Base-by-base conservation (phyloP, 768 basidiomycete species). In the Russula vinacea region DNA sequence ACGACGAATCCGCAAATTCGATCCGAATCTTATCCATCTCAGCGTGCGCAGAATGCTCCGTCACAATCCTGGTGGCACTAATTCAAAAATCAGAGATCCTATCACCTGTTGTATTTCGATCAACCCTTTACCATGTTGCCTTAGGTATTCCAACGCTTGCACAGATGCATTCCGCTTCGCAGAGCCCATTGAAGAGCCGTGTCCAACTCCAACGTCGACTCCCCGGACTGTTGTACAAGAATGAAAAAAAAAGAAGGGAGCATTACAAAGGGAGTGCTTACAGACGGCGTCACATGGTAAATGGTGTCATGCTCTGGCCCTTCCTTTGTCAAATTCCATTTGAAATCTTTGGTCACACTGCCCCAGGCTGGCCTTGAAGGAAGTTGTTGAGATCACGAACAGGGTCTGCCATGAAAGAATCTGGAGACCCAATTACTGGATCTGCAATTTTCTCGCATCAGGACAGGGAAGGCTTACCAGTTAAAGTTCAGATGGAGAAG, bases 371-470 rank as follows among this genome's bases (percentile, higher is more conserved):
- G 40, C 32, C 49, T 22, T 67, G 67, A 8, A 67, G 51, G 17
- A 19, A 66, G 39, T 67, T 67, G 52, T 67, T 67, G 44, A 67
- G 64, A 19, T 67, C 67, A 14, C 67, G 63, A 32, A 65, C 58
- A 22, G 65, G 64, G 39, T 67, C 67, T 42, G 19, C 49, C 60
- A 67, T 65, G 16, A 33, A 42, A 17, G 32, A 26, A n/a, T 51
- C 53, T 60, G 39, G 19, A 7, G 6, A 13, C 32, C 9, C 8
- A 39, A 29, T 52, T 52, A 33, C n/a, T 0, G n/a, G 50, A 59
- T 7, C 24, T 24, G 16, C 5, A 26, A 42, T 14, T 13, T 10
- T n/a, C n/a, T n/a, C n/a, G n/a, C n/a, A n/a, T 5, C 14, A 17
- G 37, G 19, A 33, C 32, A 29, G 40, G 42, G 26, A n/a, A 37